Percentiles rank a stretch among this genome's conserved stretches.
Evolutionary conservation across 805 yeast genomes (phyloP).

Genomic region (Hemisphaericaspora nanyangensis): DNA sequence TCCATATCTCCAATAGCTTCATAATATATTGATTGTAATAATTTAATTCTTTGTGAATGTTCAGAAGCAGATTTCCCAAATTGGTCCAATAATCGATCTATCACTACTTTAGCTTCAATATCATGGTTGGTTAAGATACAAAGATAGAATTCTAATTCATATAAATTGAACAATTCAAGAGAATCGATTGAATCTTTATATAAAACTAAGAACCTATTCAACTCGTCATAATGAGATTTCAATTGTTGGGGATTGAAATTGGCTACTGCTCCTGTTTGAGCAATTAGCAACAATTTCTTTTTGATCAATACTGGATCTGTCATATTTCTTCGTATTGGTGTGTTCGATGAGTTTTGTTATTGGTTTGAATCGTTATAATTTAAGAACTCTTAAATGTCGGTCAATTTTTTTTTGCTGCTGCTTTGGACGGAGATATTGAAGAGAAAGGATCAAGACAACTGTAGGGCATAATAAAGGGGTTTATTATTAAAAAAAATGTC

Average conservation of each 20-base stretch:
- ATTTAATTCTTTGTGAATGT: slow-evolving; percentile 51
- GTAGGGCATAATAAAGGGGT: too few species aligned
- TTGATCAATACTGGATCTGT: slow-evolving; percentile 18
- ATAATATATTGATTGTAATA: slow-evolving; percentile 51
- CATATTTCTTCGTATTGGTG: background rate
- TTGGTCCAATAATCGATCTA: slow-evolving; percentile 64
- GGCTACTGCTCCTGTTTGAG: slow-evolving; percentile 48
- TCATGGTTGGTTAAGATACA: slow-evolving; percentile 60
- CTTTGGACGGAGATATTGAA: too few species aligned
- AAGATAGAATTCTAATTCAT: slow-evolving; percentile 71
- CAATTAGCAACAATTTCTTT: slow-evolving; percentile 48
- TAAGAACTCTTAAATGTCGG: too few species aligned
- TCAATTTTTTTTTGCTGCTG: slow-evolving; percentile 1
- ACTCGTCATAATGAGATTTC: slow-evolving; percentile 35
- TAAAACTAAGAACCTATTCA: slow-evolving; percentile 30
- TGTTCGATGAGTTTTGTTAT: background rate
- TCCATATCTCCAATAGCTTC: slow-evolving; percentile 48
- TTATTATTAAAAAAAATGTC: too few species aligned
- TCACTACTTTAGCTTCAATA: slow-evolving; percentile 61
- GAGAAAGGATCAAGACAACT: too few species aligned
- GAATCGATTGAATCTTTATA: slow-evolving; percentile 34
- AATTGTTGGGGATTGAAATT: slow-evolving; percentile 45
- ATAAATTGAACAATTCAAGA: slow-evolving; percentile 49
- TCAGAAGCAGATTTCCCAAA: slow-evolving; percentile 38
- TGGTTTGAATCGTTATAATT: background rate